phyloP scores from a whole-genome alignment of 2,329 filamentous ascomycete genomes.

The Xylaria sp. region DNA sequence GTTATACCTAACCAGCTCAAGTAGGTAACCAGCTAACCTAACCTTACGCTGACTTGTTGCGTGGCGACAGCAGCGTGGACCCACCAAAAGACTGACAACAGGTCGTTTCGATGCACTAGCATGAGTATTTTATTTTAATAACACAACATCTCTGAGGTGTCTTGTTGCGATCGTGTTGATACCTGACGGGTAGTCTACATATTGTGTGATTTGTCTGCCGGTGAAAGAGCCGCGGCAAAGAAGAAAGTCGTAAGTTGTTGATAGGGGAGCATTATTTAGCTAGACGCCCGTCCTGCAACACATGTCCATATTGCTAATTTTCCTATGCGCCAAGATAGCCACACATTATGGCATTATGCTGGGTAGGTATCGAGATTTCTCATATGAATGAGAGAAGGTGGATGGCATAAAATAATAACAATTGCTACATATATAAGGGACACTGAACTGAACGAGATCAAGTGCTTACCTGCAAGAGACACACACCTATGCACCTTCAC shows the following conservation, averaged over 20 bases:
- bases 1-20: no score
- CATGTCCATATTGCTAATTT: not conserved
- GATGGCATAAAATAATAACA: no score
- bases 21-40: no score
- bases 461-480: slow-evolving; percentile 11
- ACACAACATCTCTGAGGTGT: not conserved
- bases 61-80: no score
- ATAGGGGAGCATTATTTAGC: not conserved
- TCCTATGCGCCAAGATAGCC: not conserved
- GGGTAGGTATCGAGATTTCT: not conserved
- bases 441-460: slow-evolving; percentile 8
- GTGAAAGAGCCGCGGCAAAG: not conserved
- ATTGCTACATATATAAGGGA: no score
- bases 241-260: not conserved
- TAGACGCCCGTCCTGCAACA: no score
- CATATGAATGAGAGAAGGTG: no score
- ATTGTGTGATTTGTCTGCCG: not conserved
- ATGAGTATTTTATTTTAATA: no score
- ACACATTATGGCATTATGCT: no score
- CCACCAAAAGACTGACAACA: not conserved
- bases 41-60: not conserved
- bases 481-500: no score
- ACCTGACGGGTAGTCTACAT: no score
- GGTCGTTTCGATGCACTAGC: no score
- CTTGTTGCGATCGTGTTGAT: not conserved